Evolutionary conservation across 352 stramenopile species (phyloP), one percentile per base, ranked within the genome.

Genomic region (Phytophthora nicotianae): DNA sequence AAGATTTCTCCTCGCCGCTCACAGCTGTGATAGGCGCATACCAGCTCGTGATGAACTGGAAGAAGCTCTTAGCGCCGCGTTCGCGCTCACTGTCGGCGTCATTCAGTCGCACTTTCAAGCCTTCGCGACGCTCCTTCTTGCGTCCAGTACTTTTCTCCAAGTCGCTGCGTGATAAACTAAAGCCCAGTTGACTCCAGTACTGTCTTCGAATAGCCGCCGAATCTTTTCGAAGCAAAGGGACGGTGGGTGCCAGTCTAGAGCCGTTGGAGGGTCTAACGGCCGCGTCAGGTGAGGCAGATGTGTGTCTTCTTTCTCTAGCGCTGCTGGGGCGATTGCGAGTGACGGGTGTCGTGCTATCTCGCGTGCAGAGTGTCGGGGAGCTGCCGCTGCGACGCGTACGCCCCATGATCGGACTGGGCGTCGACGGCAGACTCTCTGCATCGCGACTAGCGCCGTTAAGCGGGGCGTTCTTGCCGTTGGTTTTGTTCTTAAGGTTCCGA

Each of bases 121-220:
- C 88, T 26, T 91, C 81, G 7, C 78, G 77, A 8, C 86, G 83
- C 43, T 89, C 69, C 11, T 77, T 81, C 32, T 81, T 85, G 27
- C 72, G 72, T 8, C 81, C 81, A 0, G 82, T 93, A 32, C 81
- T 88, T 50, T 89, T 88, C 63, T 94, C 86, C 21, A 96, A 58
- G 54, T 96, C 86, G 23, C 79, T 84, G n/a, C 81, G 83, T 9
- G 86, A 91, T 21, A 90, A 46, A 71, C 76, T 93, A 33, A 96
- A 82, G 26, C 88, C 88, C 9, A 96, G 64, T 58, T 96, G 86
- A 53, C 75, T 95, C 88, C 82, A 93, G 62, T 96, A 96, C 62
- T 94, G 81, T 62, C 90, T 81, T 37, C 88, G 83, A 50, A 96
- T 92, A 4, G 84, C 83, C 60, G 89, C 89, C 19, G 81, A 90